Base-by-base conservation (phyloP, 1,284 basidiomycete genomes). In the Neolentinus lepideus region DNA sequence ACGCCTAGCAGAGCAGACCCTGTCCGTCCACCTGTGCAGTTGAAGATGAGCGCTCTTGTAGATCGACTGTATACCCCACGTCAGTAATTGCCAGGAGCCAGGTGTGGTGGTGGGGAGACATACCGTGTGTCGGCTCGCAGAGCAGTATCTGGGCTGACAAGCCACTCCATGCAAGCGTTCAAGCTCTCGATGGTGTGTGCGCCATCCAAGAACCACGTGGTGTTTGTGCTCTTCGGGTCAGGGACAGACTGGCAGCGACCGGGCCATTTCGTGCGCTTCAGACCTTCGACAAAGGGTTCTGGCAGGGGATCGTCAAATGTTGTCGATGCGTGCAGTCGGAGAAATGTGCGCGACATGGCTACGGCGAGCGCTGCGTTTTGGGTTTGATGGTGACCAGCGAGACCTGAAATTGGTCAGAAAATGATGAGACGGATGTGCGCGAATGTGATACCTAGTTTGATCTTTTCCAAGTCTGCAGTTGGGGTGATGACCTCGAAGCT, bases 171-270 rank as follows among this genome's bases (percentile, higher is more conserved):
- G 63, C 95, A 96, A 58, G 85, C 92, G 48, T 81, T 78, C 27
- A 99, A 75, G 64, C 93, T 97, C 68, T 99, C 97, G 12, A 83
- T 73, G 0, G 97, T 99, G 69, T 99, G 97, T 12, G 96, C 95
- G 1, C 97, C 97, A 68, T 99, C 97, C 24, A 99, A 75, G 68
- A 88, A 92, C 94, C 94, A 99, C 1, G 83, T 90, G 10, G 81
- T 75, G 3, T 67, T 64, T 1, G 67, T 43, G 53, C 75, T 65
- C 19, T 60, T 66, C 1, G 84, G 84, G 61, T 93, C 88, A 2
- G 62, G 58, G 6, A 97, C 84, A 1, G 80, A 82, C 71, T 99
- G 97, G 69, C 97, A 99, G 45, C 97, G 83, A n/a, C 97, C 97
- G 1, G 97, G 96, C 96, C 96, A 99, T 58, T 77, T 82, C 0